phyloP scores from a whole-genome alignment of 116 monocot species.

The Papilionanthe hybrid region DNA sequence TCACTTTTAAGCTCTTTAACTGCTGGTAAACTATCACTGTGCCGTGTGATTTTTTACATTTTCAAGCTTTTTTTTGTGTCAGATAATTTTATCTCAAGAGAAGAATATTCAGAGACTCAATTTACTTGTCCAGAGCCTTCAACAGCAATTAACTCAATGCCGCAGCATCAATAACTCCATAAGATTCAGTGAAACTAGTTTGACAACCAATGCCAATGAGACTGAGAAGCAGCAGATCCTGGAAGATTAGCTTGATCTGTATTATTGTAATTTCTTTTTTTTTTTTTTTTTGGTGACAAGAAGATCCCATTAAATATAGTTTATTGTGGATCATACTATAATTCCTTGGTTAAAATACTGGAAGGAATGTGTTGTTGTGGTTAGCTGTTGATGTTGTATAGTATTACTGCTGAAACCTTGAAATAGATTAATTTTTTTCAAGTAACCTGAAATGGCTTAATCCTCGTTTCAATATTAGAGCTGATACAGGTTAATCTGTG shows the following conservation, averaged over 20 bases:
- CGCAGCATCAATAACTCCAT: slow-evolving; percentile 22
- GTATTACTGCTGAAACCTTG: background rate
- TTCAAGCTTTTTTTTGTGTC: slow-evolving; percentile 7
- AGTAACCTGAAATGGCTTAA: background rate
- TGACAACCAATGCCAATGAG: slow-evolving; percentile 27
- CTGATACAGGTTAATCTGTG: background rate
- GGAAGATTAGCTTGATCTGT: slow-evolving; percentile 18
- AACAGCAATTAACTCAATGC: slow-evolving; percentile 63
- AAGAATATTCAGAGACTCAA: slow-evolving; percentile 69
- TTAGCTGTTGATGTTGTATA: background rate
- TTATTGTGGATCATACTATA: background rate
- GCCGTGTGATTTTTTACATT: background rate
- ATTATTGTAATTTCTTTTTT: too few relatives aligned
- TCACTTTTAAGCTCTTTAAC: too few relatives aligned
- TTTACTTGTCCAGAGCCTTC: slow-evolving; percentile 52
- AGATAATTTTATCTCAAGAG: slow-evolving; percentile 94
- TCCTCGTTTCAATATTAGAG: background rate
- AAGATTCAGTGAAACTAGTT: slow-evolving; percentile 24
- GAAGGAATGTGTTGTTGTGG: background rate
- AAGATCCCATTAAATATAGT: background rate
- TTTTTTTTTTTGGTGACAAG: background rate
- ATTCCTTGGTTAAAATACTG: too few relatives aligned
- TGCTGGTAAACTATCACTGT: too few relatives aligned
- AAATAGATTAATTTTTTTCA: background rate
- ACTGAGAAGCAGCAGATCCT: slow-evolving; percentile 40